Evolutionary conservation across 78 protist species (phyloP), one percentile per base, ranked within the genome.

Genomic region (Guillardia theta): DNA sequence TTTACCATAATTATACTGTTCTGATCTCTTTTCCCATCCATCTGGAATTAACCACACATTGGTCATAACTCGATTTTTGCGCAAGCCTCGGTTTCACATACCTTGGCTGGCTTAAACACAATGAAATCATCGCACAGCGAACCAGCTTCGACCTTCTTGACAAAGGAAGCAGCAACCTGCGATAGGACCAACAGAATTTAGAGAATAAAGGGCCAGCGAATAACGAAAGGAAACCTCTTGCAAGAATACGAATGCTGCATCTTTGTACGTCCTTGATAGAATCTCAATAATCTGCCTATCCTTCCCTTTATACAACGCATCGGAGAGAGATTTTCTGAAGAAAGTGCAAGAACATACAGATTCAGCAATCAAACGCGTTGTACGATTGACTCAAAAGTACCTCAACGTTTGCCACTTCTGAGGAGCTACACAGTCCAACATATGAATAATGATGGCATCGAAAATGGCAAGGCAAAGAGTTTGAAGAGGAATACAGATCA

Each of bases 391-490:
- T 6, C 70, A 6, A 1, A 6, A 24, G 70, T 6, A 58, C 70
- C 70, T 24, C 39, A 58, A 30, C 2, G 70, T 8, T 53, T 43
- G 37, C 90, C 92, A 50, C 8, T 24, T 45, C 2, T 15, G 21
- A 0, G 78, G 33, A 18, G 93, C 88, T 10, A 64, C 94, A 6
- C n/a, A 0, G 77, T 43, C 48, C 24, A 94, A 10, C 15, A 94
- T 44, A 90, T 94, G 95, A 6, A 94, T 44, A 0, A 94, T 88
- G 19, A 94, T 39, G 15, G 95, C 93, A 37, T 94, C 95, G 27
- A 94, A 88, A 18, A 88, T 70, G 45, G 95, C 95, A 50, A 21
- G 64, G 0, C 64, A 87, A 21, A 50, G 58, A 50, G 15, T 15
- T 50, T 15, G 30, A 50, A 15, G 58, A 50, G 58, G 58, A 50